Percentiles rank a stretch among this genome's conserved stretches.
phyloP scores from a whole-genome alignment of 1,139 yeast species.

The Debaryomyces singareniensis region DNA sequence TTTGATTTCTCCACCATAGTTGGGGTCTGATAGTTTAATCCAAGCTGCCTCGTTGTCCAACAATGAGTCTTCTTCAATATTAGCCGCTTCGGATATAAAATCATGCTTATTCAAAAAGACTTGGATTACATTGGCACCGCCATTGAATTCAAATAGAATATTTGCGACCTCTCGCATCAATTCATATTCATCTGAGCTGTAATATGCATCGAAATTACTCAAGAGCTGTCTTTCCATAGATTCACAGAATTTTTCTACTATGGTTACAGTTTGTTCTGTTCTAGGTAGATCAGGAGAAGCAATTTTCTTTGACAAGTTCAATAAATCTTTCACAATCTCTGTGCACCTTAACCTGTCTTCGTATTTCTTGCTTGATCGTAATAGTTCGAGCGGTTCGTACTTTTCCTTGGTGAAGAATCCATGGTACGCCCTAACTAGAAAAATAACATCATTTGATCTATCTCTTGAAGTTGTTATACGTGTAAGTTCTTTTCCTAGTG shows the following conservation, averaged over 20 bases:
- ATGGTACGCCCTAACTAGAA: constrained; percentile 71
- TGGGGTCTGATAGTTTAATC: constrained; percentile 32
- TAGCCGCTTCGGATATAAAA: constrained; percentile 46
- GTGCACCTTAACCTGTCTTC: constrained; percentile 64
- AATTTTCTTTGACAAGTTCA: constrained; percentile 58
- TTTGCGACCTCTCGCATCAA: constrained; percentile 76
- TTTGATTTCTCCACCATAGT: constrained; percentile 20
- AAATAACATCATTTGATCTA: constrained; percentile 66
- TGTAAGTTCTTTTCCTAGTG: constrained; percentile 68
- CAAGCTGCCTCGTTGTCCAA: constrained; percentile 34
- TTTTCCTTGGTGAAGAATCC: constrained; percentile 59
- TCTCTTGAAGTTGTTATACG: constrained; percentile 74
- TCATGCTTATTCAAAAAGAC: constrained; percentile 79
- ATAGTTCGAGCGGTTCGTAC: constrained; percentile 55
- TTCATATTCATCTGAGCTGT: constrained; percentile 52
- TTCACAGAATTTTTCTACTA: constrained; percentile 70
- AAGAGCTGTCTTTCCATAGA: constrained; percentile 63
- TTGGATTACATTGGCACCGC: constrained; percentile 78
- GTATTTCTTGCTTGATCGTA: constrained; percentile 35
- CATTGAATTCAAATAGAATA: constrained; percentile 75
- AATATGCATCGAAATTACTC: constrained; percentile 52
- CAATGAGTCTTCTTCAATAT: constrained; percentile 28
- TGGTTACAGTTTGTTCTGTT: constrained; percentile 43
- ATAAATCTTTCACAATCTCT: constrained; percentile 57
- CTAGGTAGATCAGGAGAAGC: constrained; percentile 45